Percentiles rank a stretch among this genome's conserved stretches.
Conservation (phyloP, 1,284 basidiomycete genomes). For the Sporisorium exsertum region DNA sequence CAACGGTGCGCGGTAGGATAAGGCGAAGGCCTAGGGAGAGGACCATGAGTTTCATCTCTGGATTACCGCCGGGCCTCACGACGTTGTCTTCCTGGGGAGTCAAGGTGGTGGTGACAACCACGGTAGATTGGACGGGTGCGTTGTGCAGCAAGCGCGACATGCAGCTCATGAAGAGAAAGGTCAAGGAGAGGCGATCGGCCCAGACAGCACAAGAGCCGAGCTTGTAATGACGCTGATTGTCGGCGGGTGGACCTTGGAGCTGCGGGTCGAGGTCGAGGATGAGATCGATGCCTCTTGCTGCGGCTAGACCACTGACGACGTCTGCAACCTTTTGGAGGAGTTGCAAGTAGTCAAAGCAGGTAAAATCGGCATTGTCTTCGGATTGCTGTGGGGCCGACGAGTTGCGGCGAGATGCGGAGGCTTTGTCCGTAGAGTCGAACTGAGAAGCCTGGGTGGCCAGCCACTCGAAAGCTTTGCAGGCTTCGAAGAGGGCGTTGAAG, state of each 20-base stretch:
- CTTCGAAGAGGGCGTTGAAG: slow-evolving; percentile 56
- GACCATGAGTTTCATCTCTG: slow-evolving; percentile 39
- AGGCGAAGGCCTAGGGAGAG: slow-evolving; percentile 33
- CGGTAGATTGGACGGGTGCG: slow-evolving; percentile 24
- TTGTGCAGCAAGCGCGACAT: slow-evolving; percentile 29
- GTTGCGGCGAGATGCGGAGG: slow-evolving; percentile 9
- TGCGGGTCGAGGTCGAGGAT: slow-evolving; percentile 40
- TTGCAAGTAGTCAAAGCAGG: slow-evolving; percentile 47
- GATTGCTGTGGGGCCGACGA: slow-evolving; percentile 13
- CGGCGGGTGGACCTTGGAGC: slow-evolving; percentile 17
- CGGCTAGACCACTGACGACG: slow-evolving; percentile 53
- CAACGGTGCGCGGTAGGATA: slow-evolving; percentile 15
- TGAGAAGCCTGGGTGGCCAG: slow-evolving; percentile 25
- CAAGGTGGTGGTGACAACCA: slow-evolving; percentile 27
- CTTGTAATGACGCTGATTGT: slow-evolving; percentile 31
- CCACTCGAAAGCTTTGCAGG: slow-evolving; percentile 56
- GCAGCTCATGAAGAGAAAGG: slow-evolving; percentile 46
- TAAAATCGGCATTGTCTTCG: slow-evolving; percentile 20
- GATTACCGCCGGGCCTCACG: neutral
- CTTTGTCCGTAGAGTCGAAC: slow-evolving; percentile 9
- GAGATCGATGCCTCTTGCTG: slow-evolving; percentile 51
- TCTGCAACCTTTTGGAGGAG: slow-evolving; percentile 53
- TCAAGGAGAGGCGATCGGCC: slow-evolving; percentile 33
- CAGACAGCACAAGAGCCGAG: slow-evolving; percentile 36
- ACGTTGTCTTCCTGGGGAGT: slow-evolving; percentile 26